Conservation (phyloP, 495 filamentous ascomycete genomes). For the Penicillium herquei region DNA sequence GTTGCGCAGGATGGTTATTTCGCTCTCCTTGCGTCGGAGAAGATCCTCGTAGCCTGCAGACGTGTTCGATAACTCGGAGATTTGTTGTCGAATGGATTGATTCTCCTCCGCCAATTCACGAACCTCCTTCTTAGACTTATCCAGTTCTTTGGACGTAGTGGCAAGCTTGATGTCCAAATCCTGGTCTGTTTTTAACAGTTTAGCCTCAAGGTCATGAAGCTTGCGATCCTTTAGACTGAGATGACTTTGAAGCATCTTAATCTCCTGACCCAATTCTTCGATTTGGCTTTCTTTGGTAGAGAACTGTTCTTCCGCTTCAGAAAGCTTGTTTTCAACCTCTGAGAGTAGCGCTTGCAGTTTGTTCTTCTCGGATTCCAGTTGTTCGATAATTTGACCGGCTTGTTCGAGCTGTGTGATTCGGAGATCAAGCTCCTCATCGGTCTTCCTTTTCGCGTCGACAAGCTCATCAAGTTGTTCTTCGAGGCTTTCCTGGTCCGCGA, state of each 20-base stretch:
- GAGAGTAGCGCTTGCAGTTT: slow-evolving; percentile 64
- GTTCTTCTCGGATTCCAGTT: slow-evolving; percentile 80
- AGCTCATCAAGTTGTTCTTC: slow-evolving; percentile 92
- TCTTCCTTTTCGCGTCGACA: slow-evolving; percentile 83
- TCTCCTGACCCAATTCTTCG: slow-evolving; percentile 70
- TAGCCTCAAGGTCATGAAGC: slow-evolving; percentile 80
- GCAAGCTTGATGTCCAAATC: slow-evolving; percentile 86
- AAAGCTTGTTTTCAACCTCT: slow-evolving; percentile 65
- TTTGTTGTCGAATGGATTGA: slow-evolving; percentile 76
- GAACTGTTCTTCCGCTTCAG: slow-evolving; percentile 63
- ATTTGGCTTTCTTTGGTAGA: slow-evolving; percentile 70
- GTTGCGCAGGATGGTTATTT: slow-evolving; percentile 76
- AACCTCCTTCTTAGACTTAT: slow-evolving; percentile 65
- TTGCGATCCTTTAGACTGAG: slow-evolving; percentile 88
- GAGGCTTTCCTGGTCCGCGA: slow-evolving; percentile 90
- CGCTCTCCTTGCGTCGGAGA: slow-evolving; percentile 89
- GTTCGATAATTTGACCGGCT: slow-evolving; percentile 79
- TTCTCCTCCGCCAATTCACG: slow-evolving; percentile 80
- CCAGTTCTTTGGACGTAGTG: slow-evolving; percentile 77
- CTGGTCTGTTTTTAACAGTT: slow-evolving; percentile 80
- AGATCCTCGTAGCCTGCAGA: slow-evolving; percentile 94
- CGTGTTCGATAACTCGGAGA: slow-evolving; percentile 83
- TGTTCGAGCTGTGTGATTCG: slow-evolving; percentile 84
- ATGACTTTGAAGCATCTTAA: slow-evolving; percentile 91
- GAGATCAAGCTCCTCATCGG: slow-evolving; percentile 78